Evolutionary conservation across 176 grass and related monocot species (phyloP), one percentile per base, ranked within the genome.

Genomic region (Aegilops longissima): DNA sequence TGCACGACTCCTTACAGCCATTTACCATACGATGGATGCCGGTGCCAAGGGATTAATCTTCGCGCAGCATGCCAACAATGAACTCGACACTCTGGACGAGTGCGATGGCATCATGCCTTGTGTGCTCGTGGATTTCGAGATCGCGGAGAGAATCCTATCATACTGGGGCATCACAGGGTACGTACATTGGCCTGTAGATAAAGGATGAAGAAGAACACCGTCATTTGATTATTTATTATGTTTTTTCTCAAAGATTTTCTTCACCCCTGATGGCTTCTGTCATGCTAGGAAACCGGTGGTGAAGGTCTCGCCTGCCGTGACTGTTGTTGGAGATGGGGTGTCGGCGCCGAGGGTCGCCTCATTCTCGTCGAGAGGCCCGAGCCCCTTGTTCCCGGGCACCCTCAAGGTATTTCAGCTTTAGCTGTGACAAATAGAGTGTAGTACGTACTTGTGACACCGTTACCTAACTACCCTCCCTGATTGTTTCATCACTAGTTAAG

Each of bases 1-100:
- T 0, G 35, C 0, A 35, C 4, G 11, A 1, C 35, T 81, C 12
- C 0, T 0, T 0, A 0, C 1, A 0, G 69, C 42, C 3, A 20
- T 62, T 1, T 0, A 0, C 5, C 0, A 1, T 3, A 29, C 73
- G 20, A 4, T 5, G 1, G 1, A 1, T 3, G 62, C 44, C 1
- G 68, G 79, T 0, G 79, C 35, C 12, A 67, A 14, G 80, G 86
- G 80, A 36, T 12, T 88, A 1, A 78, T 88, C 71, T 88, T 70
- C 12, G 24, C 25, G 5, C 80, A 88, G 25, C 14, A 61, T 17
- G 30, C 65, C 34, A 5, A 27, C 17, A 76, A 77, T 11, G 0
- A 17, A 5, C 23, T 82, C 18, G 42, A 82, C 3, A 1, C 0
- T 1, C 3, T 24, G 12, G 2, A 7, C 8, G 8, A 61, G 1